These are phyloP conservation scores for Suhomyces canberraensis DNA, from an alignment of 805 yeast species.

Conservation along the genomic window DNA sequence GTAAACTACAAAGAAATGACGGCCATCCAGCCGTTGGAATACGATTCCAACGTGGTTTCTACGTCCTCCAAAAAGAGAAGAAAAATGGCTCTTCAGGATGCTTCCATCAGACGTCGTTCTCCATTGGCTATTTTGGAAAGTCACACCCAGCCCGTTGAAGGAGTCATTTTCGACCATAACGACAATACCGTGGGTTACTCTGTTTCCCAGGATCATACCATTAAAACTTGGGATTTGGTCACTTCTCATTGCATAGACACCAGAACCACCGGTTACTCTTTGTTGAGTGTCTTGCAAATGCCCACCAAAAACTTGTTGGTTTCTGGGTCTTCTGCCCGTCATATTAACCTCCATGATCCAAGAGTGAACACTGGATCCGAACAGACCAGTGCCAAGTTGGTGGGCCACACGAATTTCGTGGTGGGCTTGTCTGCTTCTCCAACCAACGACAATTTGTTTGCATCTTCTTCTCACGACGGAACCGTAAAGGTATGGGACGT, in stretches of 20 bases:
- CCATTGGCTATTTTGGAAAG: slow-evolving; percentile 78
- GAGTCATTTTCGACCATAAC: slow-evolving; percentile 64
- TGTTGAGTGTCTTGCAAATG: slow-evolving; percentile 70
- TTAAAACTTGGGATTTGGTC: slow-evolving; percentile 94
- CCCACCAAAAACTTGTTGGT: slow-evolving; percentile 70
- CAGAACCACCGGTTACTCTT: slow-evolving; percentile 78
- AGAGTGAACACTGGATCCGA: slow-evolving; percentile 63
- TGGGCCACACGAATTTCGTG: slow-evolving; percentile 91
- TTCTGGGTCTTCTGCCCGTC: slow-evolving; percentile 98
- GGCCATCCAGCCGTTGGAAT: slow-evolving; percentile 47
- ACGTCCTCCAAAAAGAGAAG: slow-evolving; percentile 89
- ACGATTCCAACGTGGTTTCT: slow-evolving; percentile 44
- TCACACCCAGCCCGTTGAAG: slow-evolving; percentile 86
- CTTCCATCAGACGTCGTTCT: slow-evolving; percentile 73
- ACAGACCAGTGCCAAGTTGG: slow-evolving; percentile 57
- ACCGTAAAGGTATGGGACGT: slow-evolving; percentile 95
- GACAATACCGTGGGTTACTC: slow-evolving; percentile 88
- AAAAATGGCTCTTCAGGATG: slow-evolving; percentile 72
- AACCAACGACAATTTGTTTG: slow-evolving; percentile 73
- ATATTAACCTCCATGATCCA: slow-evolving; percentile 91
- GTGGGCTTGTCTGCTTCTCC: slow-evolving; percentile 75
- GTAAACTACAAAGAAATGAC: slow-evolving; percentile 79
- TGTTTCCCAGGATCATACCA: slow-evolving; percentile 91
- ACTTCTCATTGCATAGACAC: slow-evolving; percentile 85
- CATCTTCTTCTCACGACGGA: slow-evolving; percentile 95